Base-by-base conservation (phyloP, 139 green algal genomes). In the Tetradesmus obliquus region DNA sequence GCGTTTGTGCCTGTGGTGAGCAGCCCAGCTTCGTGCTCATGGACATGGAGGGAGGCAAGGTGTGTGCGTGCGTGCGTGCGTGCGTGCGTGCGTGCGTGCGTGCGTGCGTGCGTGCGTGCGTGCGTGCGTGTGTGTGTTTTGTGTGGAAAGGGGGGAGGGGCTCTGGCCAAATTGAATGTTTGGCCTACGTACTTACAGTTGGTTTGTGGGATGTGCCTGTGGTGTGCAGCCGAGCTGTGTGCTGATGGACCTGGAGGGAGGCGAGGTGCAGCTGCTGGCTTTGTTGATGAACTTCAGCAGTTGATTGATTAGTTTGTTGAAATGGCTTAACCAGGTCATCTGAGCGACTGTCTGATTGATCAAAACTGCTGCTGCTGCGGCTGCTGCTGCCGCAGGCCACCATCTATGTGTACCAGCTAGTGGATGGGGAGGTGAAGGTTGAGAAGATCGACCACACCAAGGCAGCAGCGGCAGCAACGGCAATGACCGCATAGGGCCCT, bases 371-470 rank as follows among this genome's bases (percentile, higher is more conserved):
- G 79, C 22, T 69, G 22, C 19, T 88, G 22, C 54, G 81, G 24
- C 19, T 81, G 60, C 32, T 89, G 84, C 60, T 76, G 55, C 53
- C 81, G 87, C 87, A 97, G 95, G 96, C 96, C 1, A 97, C 96
- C 1, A 96, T 99, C 22, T 99, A 99, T 88, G 95, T 99, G n/a
- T 99, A 99, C 93, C 95, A 99, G 94, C 95, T 99, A 72, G 87
- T 97, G 19, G 92, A 95, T 10, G 95, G 91, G 5, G 96, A 98
- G 79, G 95, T 98, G 1, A 97, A 98, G 91, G 96, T 99, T 13
- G 97, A 98, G 79, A 98, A 98, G 86, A 95, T 97, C 45, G 96
- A 98, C 66, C 97, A 97, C 87, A 91, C 22, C 54, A 98, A 98
- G 91, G 87, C 93, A 55, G 71, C 45, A 53, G 71, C 89, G 51